phyloP scores from a whole-genome alignment of 441 rosid species.

The Euphorbia schlechtendalii region DNA sequence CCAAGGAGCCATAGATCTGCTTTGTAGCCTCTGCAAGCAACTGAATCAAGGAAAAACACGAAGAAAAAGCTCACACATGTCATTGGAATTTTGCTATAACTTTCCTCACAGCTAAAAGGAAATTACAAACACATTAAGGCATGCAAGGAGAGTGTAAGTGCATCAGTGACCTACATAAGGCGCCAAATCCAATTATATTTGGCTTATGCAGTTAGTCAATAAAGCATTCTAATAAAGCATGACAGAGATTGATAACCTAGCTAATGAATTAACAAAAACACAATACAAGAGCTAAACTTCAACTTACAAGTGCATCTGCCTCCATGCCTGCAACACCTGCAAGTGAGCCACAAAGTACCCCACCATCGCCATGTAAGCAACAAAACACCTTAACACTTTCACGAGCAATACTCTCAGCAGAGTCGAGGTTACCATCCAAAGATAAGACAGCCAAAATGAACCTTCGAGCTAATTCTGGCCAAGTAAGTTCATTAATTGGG shows the following conservation, averaged over 20 bases:
- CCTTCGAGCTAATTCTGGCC: conserved; percentile 97
- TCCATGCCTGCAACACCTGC: conserved; percentile 96
- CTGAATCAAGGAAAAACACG: conserved; percentile 52
- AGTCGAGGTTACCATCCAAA: conserved; percentile 89
- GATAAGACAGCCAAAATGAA: conserved; percentile 70
- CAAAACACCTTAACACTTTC: conserved; percentile 87
- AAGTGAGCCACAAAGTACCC: conserved; percentile 90
- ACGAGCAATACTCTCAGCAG: conserved; percentile 72
- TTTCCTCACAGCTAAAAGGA: neutral
- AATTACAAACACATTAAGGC: neutral
- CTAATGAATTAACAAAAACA: neutral
- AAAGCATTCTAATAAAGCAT: neutral
- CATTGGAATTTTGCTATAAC: neutral
- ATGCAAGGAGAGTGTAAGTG: neutral
- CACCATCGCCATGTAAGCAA: conserved; percentile 99
- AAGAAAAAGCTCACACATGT: conserved; percentile 9
- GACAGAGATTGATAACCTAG: neutral
- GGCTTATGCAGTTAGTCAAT: neutral
- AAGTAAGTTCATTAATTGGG: conserved; percentile 84
- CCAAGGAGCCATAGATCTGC: conserved; percentile 60
- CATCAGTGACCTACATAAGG: neutral
- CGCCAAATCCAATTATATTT: neutral
- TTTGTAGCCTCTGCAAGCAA: conserved; percentile 96
- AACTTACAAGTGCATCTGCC: conserved; percentile 95
- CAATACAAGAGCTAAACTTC: conserved; percentile 16